phyloP scores from a whole-genome alignment of 2,329 filamentous ascomycete species.

The Phyllosticta citrichinensis region DNA sequence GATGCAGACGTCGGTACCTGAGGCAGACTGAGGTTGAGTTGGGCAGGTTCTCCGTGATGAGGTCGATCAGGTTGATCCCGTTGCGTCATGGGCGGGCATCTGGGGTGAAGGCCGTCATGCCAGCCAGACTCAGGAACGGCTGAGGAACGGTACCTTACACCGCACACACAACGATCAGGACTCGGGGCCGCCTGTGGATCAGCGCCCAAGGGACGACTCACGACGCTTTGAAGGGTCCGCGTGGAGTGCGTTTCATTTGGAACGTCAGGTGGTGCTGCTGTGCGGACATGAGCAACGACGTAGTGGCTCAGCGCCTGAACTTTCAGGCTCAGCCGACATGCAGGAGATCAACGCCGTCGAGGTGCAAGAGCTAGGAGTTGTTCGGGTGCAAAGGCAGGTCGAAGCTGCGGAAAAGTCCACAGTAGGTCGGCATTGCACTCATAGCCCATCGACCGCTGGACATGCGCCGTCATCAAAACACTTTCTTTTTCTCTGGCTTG shows the following conservation, averaged over 20 bases:
- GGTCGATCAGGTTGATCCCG: not conserved
- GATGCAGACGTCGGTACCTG: not conserved
- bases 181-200: not conserved
- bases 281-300: not conserved
- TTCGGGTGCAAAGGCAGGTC: too few species aligned
- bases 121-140: not conserved
- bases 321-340: too few species aligned
- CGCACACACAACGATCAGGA: not conserved
- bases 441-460: too few species aligned
- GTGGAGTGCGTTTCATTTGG: not conserved
- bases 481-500: not conserved
- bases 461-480: not conserved
- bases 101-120: not conserved
- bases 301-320: not conserved
- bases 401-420: too few species aligned
- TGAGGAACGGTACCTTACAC: not conserved
- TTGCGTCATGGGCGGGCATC: not conserved
- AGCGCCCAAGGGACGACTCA: not conserved
- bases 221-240: not conserved
- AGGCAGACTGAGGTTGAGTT: not conserved
- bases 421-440: too few species aligned
- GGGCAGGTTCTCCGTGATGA: not conserved
- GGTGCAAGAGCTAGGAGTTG: too few species aligned
- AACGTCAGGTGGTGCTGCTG: not conserved
- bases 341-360: too few species aligned